Evolutionary conservation across 345 rosid genomes (phyloP).

Genomic region (Populus tremula): DNA sequence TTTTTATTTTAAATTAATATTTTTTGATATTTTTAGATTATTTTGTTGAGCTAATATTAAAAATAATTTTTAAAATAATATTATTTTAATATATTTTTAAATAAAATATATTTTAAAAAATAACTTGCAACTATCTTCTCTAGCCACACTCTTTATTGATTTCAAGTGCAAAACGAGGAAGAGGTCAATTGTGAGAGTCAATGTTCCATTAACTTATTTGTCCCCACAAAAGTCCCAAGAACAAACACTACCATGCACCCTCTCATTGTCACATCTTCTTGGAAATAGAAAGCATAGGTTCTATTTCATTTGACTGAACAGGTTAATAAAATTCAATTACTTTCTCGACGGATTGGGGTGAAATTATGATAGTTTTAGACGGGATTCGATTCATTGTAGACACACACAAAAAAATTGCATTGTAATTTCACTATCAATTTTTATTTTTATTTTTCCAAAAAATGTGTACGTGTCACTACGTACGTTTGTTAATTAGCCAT

Average conservation of each 20-base stretch:
- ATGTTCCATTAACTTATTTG: constrained; percentile 14
- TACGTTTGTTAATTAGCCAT: not conserved
- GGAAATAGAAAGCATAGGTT: not conserved
- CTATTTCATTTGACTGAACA: not conserved
- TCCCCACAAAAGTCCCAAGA: constrained; percentile 20
- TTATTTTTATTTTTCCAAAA: too few relatives aligned
- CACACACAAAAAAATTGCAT: not conserved
- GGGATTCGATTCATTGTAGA: too few relatives aligned
- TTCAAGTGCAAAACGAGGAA: constrained; percentile 18
- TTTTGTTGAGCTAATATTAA: too few relatives aligned
- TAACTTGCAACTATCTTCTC: too few relatives aligned
- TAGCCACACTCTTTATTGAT: not conserved
- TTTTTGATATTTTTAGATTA: too few relatives aligned
- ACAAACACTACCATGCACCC: not conserved
- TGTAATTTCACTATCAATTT: not conserved
- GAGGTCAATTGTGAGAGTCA: constrained; percentile 34
- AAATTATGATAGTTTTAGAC: too few relatives aligned
- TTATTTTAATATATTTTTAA: too few relatives aligned
- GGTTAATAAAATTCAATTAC: not conserved
- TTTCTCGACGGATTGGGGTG: too few relatives aligned
- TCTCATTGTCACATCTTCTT: constrained; percentile 3
- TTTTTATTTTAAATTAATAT: too few relatives aligned
- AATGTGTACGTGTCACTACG: too few relatives aligned
- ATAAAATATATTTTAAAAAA: too few relatives aligned
- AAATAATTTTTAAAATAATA: too few relatives aligned